Evolutionary conservation across 1,139 yeast species (phyloP).

Genomic region (Nakaseomyces delphensis): DNA sequence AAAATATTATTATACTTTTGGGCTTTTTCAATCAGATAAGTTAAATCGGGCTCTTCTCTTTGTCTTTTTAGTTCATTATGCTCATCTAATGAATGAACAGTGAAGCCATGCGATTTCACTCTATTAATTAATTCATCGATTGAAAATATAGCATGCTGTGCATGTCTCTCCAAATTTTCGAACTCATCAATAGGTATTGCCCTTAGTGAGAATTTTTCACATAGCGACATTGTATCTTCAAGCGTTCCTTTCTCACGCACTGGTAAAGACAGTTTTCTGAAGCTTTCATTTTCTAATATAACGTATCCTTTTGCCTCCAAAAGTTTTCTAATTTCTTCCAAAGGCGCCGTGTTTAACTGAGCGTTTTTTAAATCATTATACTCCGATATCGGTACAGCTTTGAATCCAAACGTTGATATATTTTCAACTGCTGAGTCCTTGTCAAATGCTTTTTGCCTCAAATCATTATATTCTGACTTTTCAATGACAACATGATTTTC

Average conservation of each 20-base stretch:
- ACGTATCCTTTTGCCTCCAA: constrained; percentile 1
- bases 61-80: constrained; percentile 4
- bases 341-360: constrained; percentile 1
- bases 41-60: constrained; percentile 8
- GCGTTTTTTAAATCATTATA: constrained; percentile 7
- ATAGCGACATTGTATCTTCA: constrained; percentile 6
- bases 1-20: constrained; percentile 1
- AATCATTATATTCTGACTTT: constrained; percentile 5
- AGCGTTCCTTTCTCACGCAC: constrained; percentile 17
- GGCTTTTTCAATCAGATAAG: constrained; percentile 22
- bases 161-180: constrained; percentile 18
- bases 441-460: background rate
- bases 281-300: background rate
- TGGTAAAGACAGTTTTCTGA: constrained; percentile 26
- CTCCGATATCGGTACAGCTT: constrained; percentile 4
- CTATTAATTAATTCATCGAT: constrained; percentile 4
- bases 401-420: constrained; percentile 1
- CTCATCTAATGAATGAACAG: constrained; percentile 1
- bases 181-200: constrained; percentile 20
- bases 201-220: constrained; percentile 8
- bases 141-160: constrained; percentile 1
- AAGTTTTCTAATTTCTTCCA: constrained; percentile 3
- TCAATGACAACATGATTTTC: constrained; percentile 12
- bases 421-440: constrained; percentile 3
- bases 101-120: constrained; percentile 3